Conservation (phyloP, 140 eudicot genomes). For the Stevia rebaudiana region DNA sequence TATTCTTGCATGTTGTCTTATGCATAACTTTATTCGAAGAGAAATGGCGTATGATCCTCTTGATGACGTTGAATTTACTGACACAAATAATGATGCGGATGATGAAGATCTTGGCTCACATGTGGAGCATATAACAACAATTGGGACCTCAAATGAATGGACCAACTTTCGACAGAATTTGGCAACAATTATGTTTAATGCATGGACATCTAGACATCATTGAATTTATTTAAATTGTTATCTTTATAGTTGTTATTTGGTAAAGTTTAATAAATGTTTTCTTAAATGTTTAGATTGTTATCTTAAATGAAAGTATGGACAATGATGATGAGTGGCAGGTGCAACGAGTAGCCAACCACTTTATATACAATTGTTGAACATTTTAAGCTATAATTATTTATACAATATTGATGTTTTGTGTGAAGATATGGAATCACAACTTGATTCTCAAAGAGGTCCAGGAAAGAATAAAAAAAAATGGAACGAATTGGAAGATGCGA, state of each 20-base stretch:
- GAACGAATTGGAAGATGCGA: neutral
- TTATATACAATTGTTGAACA: neutral
- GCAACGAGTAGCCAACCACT: no score
- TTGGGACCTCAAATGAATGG: neutral
- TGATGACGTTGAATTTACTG: neutral
- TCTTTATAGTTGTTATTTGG: neutral
- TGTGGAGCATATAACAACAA: neutral
- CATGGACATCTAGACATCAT: neutral
- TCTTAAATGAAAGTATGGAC: neutral
- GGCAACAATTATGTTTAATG: conserved; percentile 3
- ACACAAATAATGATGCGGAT: neutral
- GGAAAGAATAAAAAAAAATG: neutral
- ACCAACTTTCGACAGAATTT: neutral
- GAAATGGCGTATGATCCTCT: conserved; percentile 4
- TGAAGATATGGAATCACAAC: neutral
- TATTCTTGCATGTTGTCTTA: conserved; percentile 3
- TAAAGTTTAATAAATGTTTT: neutral
- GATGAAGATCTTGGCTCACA: neutral
- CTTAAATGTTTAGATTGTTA: neutral
- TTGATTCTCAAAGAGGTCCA: neutral
- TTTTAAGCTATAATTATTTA: no score
- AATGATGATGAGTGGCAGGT: no score
- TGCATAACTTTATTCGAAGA: conserved; percentile 5
- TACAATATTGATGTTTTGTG: neutral
- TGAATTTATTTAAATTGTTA: neutral